Evolutionary conservation across 768 basidiomycete genomes (phyloP), one percentile per base, ranked within the genome.

Genomic region (Boletus subcaerulescens): DNA sequence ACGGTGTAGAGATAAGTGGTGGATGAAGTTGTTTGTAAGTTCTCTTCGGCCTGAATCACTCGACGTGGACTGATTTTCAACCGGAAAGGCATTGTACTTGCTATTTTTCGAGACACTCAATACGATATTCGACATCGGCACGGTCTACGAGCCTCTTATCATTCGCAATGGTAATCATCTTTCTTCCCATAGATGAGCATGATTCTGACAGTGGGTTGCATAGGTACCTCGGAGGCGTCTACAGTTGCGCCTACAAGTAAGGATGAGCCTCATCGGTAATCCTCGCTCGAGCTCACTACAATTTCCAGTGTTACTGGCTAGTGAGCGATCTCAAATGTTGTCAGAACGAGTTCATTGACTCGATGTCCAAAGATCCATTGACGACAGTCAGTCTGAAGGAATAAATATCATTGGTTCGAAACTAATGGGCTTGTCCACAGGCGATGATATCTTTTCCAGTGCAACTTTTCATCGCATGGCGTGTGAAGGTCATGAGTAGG

Each of bases 41-140:
- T 15, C 5, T 2, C 43, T 41, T 48, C 9, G 13, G 33, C 12
- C 22, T 8, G 38, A 18, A 15, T 40, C 26, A n/a, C 18, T 22
- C 31, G 20, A 26, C 26, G 3, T n/a, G 3, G 5, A 6, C 32
- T 32, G 2, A 48, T 8, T 24, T 20, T 45, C 11, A 2, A n/a
- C 49, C 8, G 31, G 12, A 20, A 52, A 82, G 77, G 75, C 80
- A 39, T 48, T 59, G 39, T 52, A 75, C 26, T 66, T 82, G 4
- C 72, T 81, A 45, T n/a, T 78, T 7, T 76, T 74, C 40, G 81
- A 83, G 63, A 80, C 79, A 0, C 57, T 77, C 29, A 81, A 80
- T 56, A 72, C 76, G 3, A 60, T 67, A 5, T 81, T 79, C 9
- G 74, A 78, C 33, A 65, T 76, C 18, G 58, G 72, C 2, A 78